Evolutionary conservation across 2,329 filamentous ascomycete species (phyloP).

Genomic region (Cryphonectria parasitica): DNA sequence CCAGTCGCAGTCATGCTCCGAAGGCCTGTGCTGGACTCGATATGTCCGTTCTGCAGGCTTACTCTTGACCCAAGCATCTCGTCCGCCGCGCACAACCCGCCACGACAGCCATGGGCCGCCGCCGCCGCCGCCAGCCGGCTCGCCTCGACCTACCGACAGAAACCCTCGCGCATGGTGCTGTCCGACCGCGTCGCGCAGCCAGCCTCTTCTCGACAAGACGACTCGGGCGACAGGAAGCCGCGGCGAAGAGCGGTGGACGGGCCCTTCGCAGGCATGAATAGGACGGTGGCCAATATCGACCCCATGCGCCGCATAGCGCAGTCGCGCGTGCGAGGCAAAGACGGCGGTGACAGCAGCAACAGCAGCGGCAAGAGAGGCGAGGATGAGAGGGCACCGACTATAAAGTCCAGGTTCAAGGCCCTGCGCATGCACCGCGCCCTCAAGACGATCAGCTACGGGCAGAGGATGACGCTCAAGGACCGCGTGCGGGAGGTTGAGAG

Average conservation of each 20-base stretch:
- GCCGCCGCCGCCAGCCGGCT: constrained; percentile 41
- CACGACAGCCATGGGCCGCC: constrained; percentile 39
- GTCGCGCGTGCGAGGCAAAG: constrained; percentile 32
- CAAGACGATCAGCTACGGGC: constrained; percentile 75
- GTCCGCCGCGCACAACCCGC: constrained; percentile 5
- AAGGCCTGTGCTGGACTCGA: constrained; percentile 20
- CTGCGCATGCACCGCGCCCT: constrained; percentile 92
- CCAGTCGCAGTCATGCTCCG: constrained; percentile 23
- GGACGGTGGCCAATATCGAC: constrained; percentile 50
- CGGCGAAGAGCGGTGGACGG: constrained; percentile 48
- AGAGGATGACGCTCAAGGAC: constrained; percentile 56
- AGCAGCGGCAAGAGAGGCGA: background rate
- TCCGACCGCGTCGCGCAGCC: constrained; percentile 55
- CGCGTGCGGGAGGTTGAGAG: constrained; percentile 69
- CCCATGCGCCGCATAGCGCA: constrained; percentile 32
- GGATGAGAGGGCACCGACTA: background rate
- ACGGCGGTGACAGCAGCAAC: background rate
- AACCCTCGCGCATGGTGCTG: constrained; percentile 61
- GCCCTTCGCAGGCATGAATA: constrained; percentile 61
- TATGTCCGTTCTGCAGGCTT: constrained; percentile 26
- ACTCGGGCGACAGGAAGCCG: constrained; percentile 40
- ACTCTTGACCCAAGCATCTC: constrained; percentile 17
- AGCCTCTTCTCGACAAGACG: constrained; percentile 39
- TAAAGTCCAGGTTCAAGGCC: constrained; percentile 65
- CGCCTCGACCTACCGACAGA: constrained; percentile 39